These are phyloP conservation scores for Diplocarpon rosae DNA, from an alignment of 2,329 filamentous ascomycete species.

Conservation along the genomic window DNA sequence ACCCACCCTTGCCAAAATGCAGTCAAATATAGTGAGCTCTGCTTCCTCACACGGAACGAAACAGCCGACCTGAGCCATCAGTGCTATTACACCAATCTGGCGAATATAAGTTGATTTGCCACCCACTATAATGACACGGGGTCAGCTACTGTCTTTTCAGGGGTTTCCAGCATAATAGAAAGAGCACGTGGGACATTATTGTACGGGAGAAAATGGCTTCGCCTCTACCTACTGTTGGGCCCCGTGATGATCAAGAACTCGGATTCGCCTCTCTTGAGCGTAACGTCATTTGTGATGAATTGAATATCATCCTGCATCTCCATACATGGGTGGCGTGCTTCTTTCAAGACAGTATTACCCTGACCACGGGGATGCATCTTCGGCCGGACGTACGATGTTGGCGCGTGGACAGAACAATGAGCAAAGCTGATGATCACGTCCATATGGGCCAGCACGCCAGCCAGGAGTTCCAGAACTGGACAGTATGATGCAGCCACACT, in stretches of 20 bases:
- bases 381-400: slow-evolving; percentile 81
- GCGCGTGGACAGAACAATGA: slow-evolving; percentile 86
- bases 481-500: slow-evolving; percentile 89
- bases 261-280: slow-evolving; percentile 63
- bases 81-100: slow-evolving; percentile 89
- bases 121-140: slow-evolving; percentile 87
- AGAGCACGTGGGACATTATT: background rate
- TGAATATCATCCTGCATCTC: slow-evolving; percentile 98
- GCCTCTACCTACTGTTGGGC: background rate
- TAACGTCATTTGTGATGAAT: slow-evolving; percentile 96
- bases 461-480: slow-evolving; percentile 81
- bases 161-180: background rate
- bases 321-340: slow-evolving; percentile 93
- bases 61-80: slow-evolving; percentile 95
- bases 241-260: slow-evolving; percentile 48
- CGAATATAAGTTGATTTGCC: slow-evolving; percentile 98
- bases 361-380: slow-evolving; percentile 82
- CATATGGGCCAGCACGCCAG: slow-evolving; percentile 78
- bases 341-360: slow-evolving; percentile 80
- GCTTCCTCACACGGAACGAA: slow-evolving; percentile 89
- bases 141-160: background rate
- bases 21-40: slow-evolving; percentile 92
- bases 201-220: background rate
- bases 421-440: slow-evolving; percentile 93
- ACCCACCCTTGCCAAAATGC: slow-evolving; percentile 89